phyloP scores from a whole-genome alignment of 192 early-diverging fungal species.

The Umbelopsis vinacea region DNA sequence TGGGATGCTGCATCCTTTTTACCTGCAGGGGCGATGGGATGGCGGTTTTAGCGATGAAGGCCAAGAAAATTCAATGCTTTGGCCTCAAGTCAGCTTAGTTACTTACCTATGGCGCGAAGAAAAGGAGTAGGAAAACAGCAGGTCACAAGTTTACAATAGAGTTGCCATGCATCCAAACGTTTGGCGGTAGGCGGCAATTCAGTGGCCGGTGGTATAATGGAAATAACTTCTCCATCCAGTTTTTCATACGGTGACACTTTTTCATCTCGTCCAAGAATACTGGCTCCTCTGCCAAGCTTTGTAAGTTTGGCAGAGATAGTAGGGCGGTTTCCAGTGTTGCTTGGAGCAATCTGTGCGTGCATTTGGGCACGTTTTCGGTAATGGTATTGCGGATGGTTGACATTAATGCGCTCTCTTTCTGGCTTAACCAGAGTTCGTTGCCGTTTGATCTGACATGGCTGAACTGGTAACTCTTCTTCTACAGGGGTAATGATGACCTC shows the following conservation, averaged over 20 bases:
- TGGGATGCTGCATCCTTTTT: conserved; percentile 64
- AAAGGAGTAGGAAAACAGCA: conserved; percentile 53
- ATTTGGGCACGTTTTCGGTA: conserved; percentile 26
- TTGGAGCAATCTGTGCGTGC: conserved; percentile 1
- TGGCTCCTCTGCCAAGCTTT: conserved; percentile 6
- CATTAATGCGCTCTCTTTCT: conserved; percentile 53
- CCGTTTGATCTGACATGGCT: conserved; percentile 33
- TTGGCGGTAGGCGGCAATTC: not conserved
- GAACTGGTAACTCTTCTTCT: not conserved
- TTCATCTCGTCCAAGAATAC: conserved; percentile 12
- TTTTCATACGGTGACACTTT: not conserved
- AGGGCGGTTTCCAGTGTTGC: not conserved
- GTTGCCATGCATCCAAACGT: conserved; percentile 47
- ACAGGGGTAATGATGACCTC: not conserved
- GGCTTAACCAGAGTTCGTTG: conserved; percentile 69
- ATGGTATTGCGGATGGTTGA: conserved; percentile 45
- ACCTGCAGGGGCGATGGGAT: conserved; percentile 41
- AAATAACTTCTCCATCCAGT: not conserved
- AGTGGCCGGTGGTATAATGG: not conserved
- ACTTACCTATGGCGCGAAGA: conserved; percentile 45
- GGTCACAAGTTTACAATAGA: conserved; percentile 53
- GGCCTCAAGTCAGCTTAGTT: not conserved
- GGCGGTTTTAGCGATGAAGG: too few species aligned
- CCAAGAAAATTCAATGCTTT: too few species aligned
- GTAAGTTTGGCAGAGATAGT: conserved; percentile 10